Evolutionary conservation across 2,329 filamentous ascomycete genomes (phyloP).

Genomic region (Simplicillium aogashimaense): DNA sequence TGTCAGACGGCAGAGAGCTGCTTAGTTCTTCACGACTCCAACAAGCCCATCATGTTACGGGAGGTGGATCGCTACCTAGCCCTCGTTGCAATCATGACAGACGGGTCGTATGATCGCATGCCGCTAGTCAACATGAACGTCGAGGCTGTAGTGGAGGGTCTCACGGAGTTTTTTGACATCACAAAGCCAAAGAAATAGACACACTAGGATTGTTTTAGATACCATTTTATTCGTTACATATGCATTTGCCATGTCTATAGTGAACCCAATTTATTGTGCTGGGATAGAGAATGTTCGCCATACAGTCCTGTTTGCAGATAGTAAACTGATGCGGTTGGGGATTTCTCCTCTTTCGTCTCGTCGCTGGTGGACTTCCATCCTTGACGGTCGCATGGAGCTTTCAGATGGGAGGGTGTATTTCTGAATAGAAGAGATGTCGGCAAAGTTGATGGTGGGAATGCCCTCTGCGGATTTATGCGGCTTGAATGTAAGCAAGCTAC

Average conservation of each 20-base stretch:
- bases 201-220: neutral
- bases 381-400: slow-evolving; percentile 23
- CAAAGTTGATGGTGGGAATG: no score
- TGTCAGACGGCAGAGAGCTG: slow-evolving; percentile 58
- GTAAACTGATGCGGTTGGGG: slow-evolving; percentile 38
- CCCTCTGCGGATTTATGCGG: no score
- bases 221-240: neutral
- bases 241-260: neutral
- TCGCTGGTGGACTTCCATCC: slow-evolving; percentile 41
- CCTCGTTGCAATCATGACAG: slow-evolving; percentile 78
- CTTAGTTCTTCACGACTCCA: slow-evolving; percentile 55
- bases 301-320: slow-evolving; percentile 35
- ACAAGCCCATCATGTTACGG: slow-evolving; percentile 55
- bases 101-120: slow-evolving; percentile 76
- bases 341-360: slow-evolving; percentile 34
- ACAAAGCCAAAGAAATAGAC: slow-evolving; percentile 39
- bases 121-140: slow-evolving; percentile 82
- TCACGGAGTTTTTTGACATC: slow-evolving; percentile 71
- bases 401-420: slow-evolving; percentile 17
- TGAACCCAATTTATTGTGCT: neutral
- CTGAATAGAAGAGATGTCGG: no score
- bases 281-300: slow-evolving; percentile 37
- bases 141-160: slow-evolving; percentile 67
- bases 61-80: slow-evolving; percentile 69
- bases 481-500: no score